Conservation (phyloP, 2,329 filamentous ascomycete genomes). For the Calonectria naviculata region DNA sequence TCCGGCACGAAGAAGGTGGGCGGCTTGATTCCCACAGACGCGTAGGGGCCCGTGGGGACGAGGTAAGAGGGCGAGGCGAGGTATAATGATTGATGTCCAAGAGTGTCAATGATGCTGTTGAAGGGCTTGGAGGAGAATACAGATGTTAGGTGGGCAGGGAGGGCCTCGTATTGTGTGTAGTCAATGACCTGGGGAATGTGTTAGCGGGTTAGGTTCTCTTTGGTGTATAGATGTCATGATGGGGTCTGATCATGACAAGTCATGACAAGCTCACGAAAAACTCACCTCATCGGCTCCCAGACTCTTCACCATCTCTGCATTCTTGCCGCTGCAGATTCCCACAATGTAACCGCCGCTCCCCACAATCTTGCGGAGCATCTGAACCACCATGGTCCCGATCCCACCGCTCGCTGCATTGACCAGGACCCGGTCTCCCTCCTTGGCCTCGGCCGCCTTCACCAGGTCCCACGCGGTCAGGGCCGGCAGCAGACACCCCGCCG, state of each 20-base stretch:
- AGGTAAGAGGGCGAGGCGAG: constrained; percentile 52
- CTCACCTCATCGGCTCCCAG: constrained; percentile 63
- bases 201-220: neutral
- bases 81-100: constrained; percentile 61
- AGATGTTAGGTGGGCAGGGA: constrained; percentile 48
- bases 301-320: constrained; percentile 55
- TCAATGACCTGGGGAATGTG: constrained; percentile 50
- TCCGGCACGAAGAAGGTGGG: constrained; percentile 44
- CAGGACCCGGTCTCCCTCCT: constrained; percentile 53
- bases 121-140: constrained; percentile 46
- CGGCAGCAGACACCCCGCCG: constrained; percentile 51
- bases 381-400: constrained; percentile 58
- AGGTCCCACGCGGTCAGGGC: constrained; percentile 53
- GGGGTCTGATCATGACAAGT: neutral
- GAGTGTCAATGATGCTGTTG: constrained; percentile 61
- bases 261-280: constrained; percentile 42
- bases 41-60: constrained; percentile 49
- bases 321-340: constrained; percentile 59
- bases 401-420: constrained; percentile 64
- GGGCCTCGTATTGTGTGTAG: constrained; percentile 49
- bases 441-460: constrained; percentile 49
- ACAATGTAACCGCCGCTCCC: constrained; percentile 55
- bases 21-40: constrained; percentile 54
- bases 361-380: constrained; percentile 54
- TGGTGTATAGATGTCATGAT: neutral